Conservation (phyloP, 164 flowering plant genomes). For the Chimonanthus praecox region DNA sequence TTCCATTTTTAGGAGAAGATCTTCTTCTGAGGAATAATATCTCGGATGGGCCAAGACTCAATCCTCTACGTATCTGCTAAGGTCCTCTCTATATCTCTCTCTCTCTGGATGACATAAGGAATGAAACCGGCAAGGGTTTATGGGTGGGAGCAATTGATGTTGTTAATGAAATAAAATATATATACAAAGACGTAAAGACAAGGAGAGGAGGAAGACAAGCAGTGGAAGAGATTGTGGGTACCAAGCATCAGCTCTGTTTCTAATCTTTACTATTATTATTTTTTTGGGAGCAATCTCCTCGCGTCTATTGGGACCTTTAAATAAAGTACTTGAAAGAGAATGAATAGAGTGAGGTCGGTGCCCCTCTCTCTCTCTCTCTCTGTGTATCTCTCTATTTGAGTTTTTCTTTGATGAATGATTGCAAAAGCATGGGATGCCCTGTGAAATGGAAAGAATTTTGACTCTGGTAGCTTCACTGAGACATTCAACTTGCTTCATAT, state of each 20-base stretch:
- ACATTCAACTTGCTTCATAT: no score
- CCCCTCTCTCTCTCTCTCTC: neutral
- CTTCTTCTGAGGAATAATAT: neutral
- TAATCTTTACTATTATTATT: no score
- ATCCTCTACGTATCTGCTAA: neutral
- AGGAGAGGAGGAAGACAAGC: neutral
- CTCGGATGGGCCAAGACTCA: neutral
- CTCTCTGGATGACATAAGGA: neutral
- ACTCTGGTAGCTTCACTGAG: no score
- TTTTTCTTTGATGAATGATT: no score
- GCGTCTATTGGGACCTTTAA: neutral
- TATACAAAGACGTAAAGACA: no score
- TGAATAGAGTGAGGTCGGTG: no score
- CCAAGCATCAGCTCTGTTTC: neutral
- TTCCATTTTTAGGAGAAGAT: slow-evolving; percentile 4
- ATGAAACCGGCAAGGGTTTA: neutral
- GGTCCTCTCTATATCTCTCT: neutral
- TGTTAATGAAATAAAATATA: neutral
- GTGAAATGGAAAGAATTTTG: no score
- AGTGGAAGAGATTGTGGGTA: neutral
- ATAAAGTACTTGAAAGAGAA: no score
- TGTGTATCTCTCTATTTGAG: neutral
- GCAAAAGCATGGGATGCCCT: neutral
- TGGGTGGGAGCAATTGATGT: neutral
- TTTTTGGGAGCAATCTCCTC: no score